These are phyloP conservation scores for Incumbomyces lentus DNA, from an alignment of 2,329 filamentous ascomycete species.

Conservation along the genomic window DNA sequence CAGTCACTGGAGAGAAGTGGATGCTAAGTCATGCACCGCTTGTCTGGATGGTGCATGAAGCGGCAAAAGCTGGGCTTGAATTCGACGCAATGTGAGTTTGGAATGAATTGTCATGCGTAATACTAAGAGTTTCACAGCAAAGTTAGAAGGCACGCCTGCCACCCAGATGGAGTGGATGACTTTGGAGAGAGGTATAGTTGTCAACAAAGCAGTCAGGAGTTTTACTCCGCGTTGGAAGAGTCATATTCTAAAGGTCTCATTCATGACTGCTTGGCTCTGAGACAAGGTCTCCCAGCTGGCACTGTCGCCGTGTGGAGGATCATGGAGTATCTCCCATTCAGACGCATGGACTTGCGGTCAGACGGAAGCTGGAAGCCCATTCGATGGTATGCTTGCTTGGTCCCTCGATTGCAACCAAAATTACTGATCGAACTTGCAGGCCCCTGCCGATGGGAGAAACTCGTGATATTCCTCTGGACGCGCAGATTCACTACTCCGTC, in stretches of 20 bases:
- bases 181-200: constrained; percentile 10
- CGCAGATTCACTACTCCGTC: constrained; percentile 62
- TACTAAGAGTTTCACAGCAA: constrained; percentile 9
- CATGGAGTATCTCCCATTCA: constrained; percentile 75
- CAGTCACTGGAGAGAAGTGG: constrained; percentile 40
- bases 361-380: constrained; percentile 58
- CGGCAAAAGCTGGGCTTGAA: constrained; percentile 53
- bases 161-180: constrained; percentile 28
- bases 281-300: constrained; percentile 44
- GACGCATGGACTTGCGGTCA: constrained; percentile 64
- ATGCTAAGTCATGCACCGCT: constrained; percentile 58
- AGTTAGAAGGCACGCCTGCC: constrained; percentile 44
- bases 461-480: constrained; percentile 62
- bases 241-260: constrained; percentile 42
- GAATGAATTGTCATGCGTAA: neutral
- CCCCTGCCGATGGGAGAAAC: constrained; percentile 68
- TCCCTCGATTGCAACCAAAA: neutral
- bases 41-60: constrained; percentile 60
- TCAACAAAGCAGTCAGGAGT: constrained; percentile 24
- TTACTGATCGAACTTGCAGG: constrained; percentile 6
- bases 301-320: constrained; percentile 61
- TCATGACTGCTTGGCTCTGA: constrained; percentile 61
- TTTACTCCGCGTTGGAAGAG: constrained; percentile 47
- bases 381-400: constrained; percentile 43
- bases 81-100: constrained; percentile 60